phyloP scores from a whole-genome alignment of 2,329 filamentous ascomycete species.

The Cladosporium austrohemisphaericum region DNA sequence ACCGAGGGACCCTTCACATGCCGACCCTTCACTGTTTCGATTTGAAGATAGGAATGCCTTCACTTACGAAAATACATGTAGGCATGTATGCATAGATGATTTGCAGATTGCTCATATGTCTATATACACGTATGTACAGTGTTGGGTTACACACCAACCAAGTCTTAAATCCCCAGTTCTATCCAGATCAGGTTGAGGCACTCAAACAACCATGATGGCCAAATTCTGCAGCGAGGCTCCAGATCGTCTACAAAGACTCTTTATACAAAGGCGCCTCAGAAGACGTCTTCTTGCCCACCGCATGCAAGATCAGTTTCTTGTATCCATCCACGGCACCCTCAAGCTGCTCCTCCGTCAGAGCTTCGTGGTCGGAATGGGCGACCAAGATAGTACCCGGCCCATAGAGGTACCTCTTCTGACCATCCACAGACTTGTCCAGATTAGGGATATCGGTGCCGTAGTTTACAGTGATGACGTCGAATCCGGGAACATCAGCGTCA shows the following conservation, averaged over 20 bases:
- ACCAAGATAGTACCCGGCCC: conserved; percentile 71
- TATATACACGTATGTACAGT: background rate
- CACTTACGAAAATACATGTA: too few relatives aligned
- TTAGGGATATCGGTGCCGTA: conserved; percentile 92
- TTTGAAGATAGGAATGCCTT: too few relatives aligned
- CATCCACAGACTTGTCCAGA: conserved; percentile 54
- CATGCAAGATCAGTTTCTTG: conserved; percentile 46
- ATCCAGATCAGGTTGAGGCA: too few relatives aligned
- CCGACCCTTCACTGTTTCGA: too few relatives aligned
- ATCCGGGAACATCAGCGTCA: conserved; percentile 79
- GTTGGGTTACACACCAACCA: background rate
- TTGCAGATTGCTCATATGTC: background rate
- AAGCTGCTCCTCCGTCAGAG: conserved; percentile 69
- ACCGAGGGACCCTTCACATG: too few relatives aligned
- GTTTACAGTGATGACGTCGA: conserved; percentile 76
- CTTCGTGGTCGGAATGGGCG: conserved; percentile 81
- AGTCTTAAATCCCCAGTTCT: background rate
- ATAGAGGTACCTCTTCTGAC: conserved; percentile 61
- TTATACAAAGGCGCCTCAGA: background rate
- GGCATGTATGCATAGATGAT: too few relatives aligned
- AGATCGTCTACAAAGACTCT: background rate
- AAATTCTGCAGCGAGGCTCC: background rate
- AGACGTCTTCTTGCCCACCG: conserved; percentile 4
- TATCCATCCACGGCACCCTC: conserved; percentile 77
- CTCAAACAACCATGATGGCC: too few relatives aligned